Evolutionary conservation across 2,329 filamentous ascomycete genomes (phyloP), one percentile per base, ranked within the genome.

Genomic region (Hortaea werneckii): DNA sequence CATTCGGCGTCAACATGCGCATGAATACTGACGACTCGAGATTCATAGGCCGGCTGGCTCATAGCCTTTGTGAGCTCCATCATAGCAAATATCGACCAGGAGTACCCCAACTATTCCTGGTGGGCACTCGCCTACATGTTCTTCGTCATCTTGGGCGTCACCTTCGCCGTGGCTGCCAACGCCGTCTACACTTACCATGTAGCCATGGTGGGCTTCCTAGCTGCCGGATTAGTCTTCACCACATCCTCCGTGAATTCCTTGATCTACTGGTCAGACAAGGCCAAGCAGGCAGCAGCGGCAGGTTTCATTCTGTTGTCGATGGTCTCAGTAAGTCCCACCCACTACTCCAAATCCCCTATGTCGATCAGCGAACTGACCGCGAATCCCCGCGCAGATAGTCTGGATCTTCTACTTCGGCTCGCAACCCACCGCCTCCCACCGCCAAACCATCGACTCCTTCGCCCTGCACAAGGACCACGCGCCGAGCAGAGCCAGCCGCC

Each of bases 361-460:
- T 9, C 9, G 9, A 35, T 4, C n/a, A 35, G 20, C 20, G 20
- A 20, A 35, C 32, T 35, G 32, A 35, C 13, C 20, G 20, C 20
- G 20, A 20, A 20, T 20, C 20, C 20, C 20, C 11, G 13, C 6
- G 30, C 57, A 95, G 89, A 86, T 95, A 58, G 79, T 96, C 49
- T 98, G 92, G 92, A 95, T 95, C 57, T 94, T 96, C 69, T 96
- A 96, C 74, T 98, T 95, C 61, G 92, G 92, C 59, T 95, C 90
- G 2, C 84, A 88, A 12, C 88, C 90, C 1, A 85, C 87, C 37
- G 86, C 89, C 11, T 79, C 83, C 45, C 86, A 89, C 52, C 85
- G 90, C 58, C 83, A 87, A 47, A 95, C 94, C 65, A 85, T 96
- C 57, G 92, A 98, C 69, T 95, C 90, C 0, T 95, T 95, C 62